Conservation (phyloP, 179 eudicot genomes). For the Heliamphora pulchella region DNA sequence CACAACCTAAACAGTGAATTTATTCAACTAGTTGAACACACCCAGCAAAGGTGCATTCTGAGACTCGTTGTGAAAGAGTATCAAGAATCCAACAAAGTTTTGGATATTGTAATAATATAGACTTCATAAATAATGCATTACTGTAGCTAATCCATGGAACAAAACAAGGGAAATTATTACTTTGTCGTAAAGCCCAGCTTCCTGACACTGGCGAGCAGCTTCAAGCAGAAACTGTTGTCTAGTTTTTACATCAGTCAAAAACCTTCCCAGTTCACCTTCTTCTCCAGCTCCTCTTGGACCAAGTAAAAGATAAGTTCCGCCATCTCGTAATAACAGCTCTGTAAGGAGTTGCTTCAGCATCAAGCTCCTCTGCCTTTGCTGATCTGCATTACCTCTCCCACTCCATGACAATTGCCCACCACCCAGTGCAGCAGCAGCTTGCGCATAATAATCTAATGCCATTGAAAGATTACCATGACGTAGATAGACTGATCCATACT, state of each 20-base stretch:
- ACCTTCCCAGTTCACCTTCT: conserved; percentile 82
- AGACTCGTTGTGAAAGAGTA: not conserved
- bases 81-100: not conserved
- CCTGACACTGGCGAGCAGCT: conserved; percentile 88
- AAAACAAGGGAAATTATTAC: conserved; percentile 34
- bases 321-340: conserved; percentile 69
- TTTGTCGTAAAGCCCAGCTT: conserved; percentile 82
- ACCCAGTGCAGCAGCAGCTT: conserved; percentile 90
- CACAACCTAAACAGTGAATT: not conserved
- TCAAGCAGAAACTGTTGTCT: conserved; percentile 80
- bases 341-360: conserved; percentile 90
- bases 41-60: not conserved
- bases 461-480: conserved; percentile 63
- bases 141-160: not conserved
- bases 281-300: conserved; percentile 90
- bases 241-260: conserved; percentile 51
- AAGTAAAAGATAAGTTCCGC: conserved; percentile 69
- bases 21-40: not conserved
- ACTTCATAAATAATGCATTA: not conserved
- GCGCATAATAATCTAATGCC: conserved; percentile 87
- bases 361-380: conserved; percentile 84
- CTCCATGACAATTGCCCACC: conserved; percentile 94
- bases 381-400: conserved; percentile 77
- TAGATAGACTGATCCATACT: conserved; percentile 76
- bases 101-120: not conserved